Evolutionary conservation across 768 basidiomycete genomes (phyloP).

Genomic region (Podaxis rugospora): DNA sequence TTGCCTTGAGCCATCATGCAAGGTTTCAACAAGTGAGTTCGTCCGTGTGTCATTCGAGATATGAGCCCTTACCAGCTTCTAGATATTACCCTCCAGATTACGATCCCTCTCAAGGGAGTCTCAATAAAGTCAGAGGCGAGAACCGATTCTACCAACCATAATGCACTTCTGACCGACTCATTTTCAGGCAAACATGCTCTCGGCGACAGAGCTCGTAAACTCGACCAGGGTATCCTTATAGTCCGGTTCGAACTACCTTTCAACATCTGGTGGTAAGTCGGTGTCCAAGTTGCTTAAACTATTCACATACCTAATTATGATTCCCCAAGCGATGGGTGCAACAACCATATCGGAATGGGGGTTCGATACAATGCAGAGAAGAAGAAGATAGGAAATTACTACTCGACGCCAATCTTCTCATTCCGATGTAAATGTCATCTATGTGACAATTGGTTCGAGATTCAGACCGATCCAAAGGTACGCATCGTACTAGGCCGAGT

Average conservation of each 20-base stretch:
- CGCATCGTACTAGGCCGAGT: not conserved
- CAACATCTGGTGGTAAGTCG: conserved; percentile 89
- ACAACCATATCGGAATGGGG: conserved; percentile 97
- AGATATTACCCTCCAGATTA: conserved; percentile 52
- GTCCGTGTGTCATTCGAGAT: not conserved
- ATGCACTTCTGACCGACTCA: conserved; percentile 5
- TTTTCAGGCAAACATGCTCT: conserved; percentile 85
- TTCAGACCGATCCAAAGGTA: conserved; percentile 96
- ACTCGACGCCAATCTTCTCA: conserved; percentile 89
- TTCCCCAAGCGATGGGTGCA: conserved; percentile 74
- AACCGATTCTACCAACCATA: not conserved
- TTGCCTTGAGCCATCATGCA: conserved; percentile 26
- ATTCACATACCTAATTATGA: not conserved
- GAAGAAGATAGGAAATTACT: conserved; percentile 93
- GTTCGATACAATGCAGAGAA: conserved; percentile 99
- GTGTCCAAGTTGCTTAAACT: not conserved
- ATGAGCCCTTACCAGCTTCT: conserved; percentile 1
- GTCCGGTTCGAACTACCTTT: conserved; percentile 95
- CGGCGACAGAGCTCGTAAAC: conserved; percentile 88
- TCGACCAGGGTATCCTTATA: conserved; percentile 95
- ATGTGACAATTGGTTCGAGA: conserved; percentile 96
- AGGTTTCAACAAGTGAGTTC: conserved; percentile 42
- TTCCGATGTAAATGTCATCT: conserved; percentile 98
- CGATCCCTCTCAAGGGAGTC: conserved; percentile 56
- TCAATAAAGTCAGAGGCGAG: conserved; percentile 69